Percentiles rank a stretch among this genome's conserved stretches.
Evolutionary conservation across 208 protist species (phyloP).

Genomic region (Leishmania guyanensis): DNA sequence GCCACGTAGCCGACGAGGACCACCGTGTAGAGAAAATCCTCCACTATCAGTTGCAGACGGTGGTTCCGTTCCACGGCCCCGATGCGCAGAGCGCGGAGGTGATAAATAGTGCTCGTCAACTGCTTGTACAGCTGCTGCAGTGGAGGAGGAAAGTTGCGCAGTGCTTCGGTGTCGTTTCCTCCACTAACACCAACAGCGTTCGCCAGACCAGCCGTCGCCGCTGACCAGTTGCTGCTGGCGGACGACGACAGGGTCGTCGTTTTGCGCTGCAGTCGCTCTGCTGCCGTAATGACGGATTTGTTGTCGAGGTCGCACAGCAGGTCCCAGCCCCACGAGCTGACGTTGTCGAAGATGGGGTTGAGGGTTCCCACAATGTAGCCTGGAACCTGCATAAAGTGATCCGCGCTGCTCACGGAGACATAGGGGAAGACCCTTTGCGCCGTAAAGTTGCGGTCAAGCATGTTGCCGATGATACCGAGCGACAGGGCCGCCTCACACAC

Average conservation of each 20-base stretch:
- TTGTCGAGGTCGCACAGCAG: constrained; percentile 74
- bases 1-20: constrained; percentile 38
- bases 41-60: constrained; percentile 48
- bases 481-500: constrained; percentile 74
- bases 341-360: constrained; percentile 83
- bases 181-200: constrained; percentile 36
- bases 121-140: constrained; percentile 45
- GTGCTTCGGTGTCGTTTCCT: constrained; percentile 22
- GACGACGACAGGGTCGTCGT: constrained; percentile 11
- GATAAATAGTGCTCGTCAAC: constrained; percentile 38
- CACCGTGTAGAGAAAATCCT: constrained; percentile 55
- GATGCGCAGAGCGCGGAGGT: constrained; percentile 50
- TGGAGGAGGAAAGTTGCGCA: constrained; percentile 20
- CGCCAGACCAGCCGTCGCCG: constrained; percentile 41
- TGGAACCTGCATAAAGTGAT: constrained; percentile 60
- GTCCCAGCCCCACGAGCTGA: constrained; percentile 65
- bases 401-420: constrained; percentile 65
- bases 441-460: constrained; percentile 67
- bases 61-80: constrained; percentile 44
- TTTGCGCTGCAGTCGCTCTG: constrained; percentile 32
- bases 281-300: constrained; percentile 41
- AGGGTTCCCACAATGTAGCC: constrained; percentile 82
- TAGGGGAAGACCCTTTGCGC: constrained; percentile 82
- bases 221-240: constrained; percentile 33
- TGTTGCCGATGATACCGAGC: constrained; percentile 63